These are phyloP conservation scores for Debaryomyces sp. DNA, from an alignment of 1,139 yeast genomes.

Conservation along the genomic window DNA sequence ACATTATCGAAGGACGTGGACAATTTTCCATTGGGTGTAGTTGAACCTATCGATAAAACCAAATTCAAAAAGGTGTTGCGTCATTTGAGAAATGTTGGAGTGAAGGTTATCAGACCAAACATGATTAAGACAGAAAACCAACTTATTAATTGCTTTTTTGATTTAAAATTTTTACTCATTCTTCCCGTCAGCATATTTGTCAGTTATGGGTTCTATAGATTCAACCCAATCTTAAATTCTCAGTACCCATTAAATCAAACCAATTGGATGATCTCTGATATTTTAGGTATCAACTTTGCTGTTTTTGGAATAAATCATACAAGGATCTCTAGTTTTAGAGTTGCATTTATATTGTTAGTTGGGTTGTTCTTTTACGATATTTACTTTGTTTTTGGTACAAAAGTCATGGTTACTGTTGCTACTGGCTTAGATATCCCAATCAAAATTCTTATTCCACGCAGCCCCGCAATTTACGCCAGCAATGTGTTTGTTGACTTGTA, in stretches of 20 bases:
- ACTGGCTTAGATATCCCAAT: slow-evolving; percentile 57
- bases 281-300: slow-evolving; percentile 37
- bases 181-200: slow-evolving; percentile 22
- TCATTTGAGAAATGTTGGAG: slow-evolving; percentile 18
- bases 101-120: slow-evolving; percentile 19
- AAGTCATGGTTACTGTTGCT: slow-evolving; percentile 67
- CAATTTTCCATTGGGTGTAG: slow-evolving; percentile 24
- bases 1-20: slow-evolving; percentile 21
- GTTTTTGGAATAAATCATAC: slow-evolving; percentile 35
- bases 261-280: slow-evolving; percentile 36
- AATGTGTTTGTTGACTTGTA: slow-evolving; percentile 5
- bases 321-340: slow-evolving; percentile 41
- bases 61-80: slow-evolving; percentile 12
- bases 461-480: slow-evolving; percentile 13
- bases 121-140: slow-evolving; percentile 28
- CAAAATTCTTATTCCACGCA: slow-evolving; percentile 52
- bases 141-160: slow-evolving; percentile 32
- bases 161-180: slow-evolving; percentile 32
- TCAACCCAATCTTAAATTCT: slow-evolving; percentile 23
- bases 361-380: slow-evolving; percentile 65
- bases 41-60: slow-evolving; percentile 18
- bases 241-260: slow-evolving; percentile 14
- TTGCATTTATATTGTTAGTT: slow-evolving; percentile 46
- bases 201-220: slow-evolving; percentile 21
- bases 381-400: slow-evolving; percentile 66